Percentiles rank a stretch among this genome's conserved stretches.
These are phyloP conservation scores for Phytophthora vignae DNA, from an alignment of 352 stramenopile species.

Conservation along the genomic window DNA sequence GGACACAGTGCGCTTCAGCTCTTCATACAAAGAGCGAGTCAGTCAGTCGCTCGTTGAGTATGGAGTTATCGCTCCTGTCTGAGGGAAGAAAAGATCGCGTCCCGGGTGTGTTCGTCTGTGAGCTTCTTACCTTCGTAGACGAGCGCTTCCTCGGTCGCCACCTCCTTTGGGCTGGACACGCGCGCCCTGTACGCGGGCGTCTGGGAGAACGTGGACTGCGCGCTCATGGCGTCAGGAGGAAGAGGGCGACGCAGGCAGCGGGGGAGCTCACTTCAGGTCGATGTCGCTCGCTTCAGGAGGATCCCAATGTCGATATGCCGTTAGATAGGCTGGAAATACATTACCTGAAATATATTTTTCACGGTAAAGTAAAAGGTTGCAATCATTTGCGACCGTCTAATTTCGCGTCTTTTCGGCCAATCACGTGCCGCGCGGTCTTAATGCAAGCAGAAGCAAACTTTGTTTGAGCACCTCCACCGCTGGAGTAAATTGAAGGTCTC, in stretches of 20 bases:
- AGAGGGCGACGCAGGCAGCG: not conserved
- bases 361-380: no score
- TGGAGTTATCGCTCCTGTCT: not conserved
- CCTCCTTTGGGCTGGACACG: slow-evolving; percentile 51
- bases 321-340: no score
- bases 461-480: no score
- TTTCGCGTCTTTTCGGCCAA: no score
- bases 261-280: no score
- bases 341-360: no score
- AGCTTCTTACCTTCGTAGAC: slow-evolving; percentile 67
- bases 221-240: slow-evolving; percentile 52
- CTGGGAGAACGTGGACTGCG: slow-evolving; percentile 80
- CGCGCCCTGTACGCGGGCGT: slow-evolving; percentile 64
- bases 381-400: no score
- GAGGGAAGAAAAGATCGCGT: slow-evolving; percentile 18
- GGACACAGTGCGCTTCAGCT: slow-evolving; percentile 78
- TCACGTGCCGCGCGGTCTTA: no score
- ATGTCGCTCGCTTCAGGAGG: no score
- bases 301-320: no score
- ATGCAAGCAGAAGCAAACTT: no score
- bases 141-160: slow-evolving; percentile 63
- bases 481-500: no score
- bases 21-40: slow-evolving; percentile 40
- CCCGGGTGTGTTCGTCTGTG: not conserved
- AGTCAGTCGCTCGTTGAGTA: not conserved